A percentile compares a stretch with the other conserved stretches of the same genome.
Evolutionary conservation across 768 basidiomycete species (phyloP).

Genomic region (Amanita brunnescens): DNA sequence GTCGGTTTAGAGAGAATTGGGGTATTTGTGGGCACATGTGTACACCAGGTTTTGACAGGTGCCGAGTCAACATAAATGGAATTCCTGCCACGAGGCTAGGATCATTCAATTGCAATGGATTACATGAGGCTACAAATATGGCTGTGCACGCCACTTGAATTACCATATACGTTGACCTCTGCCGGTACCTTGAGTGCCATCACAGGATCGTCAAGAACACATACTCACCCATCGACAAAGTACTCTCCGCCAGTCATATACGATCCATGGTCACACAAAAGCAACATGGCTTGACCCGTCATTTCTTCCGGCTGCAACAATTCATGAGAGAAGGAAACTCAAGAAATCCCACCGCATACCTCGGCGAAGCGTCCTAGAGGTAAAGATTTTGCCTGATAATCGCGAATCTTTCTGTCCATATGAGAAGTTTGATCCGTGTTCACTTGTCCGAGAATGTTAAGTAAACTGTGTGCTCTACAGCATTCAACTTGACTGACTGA

Average conservation of each 20-base stretch:
- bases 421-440: constrained; percentile 49
- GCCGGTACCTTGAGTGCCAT: neutral
- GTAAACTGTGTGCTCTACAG: too few species aligned
- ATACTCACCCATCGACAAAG: constrained; percentile 7
- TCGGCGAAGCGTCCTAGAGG: constrained; percentile 52
- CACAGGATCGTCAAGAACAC: neutral
- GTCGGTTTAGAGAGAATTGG: neutral
- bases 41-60: neutral
- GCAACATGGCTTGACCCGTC: constrained; percentile 41
- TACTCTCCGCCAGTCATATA: constrained; percentile 12
- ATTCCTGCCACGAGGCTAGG: neutral
- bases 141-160: neutral
- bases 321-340: neutral
- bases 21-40: neutral
- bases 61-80: neutral
- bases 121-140: neutral
- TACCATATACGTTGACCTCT: neutral
- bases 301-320: constrained; percentile 44
- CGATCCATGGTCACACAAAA: constrained; percentile 41
- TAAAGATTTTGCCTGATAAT: constrained; percentile 40
- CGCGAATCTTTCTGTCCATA: constrained; percentile 40
- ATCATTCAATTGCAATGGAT: neutral
- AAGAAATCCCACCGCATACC: constrained; percentile 19
- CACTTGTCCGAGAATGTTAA: constrained; percentile 28
- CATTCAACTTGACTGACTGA: constrained; percentile 4